Conservation (phyloP, 2,329 filamentous ascomycete genomes). For the Helotiales sp. region DNA sequence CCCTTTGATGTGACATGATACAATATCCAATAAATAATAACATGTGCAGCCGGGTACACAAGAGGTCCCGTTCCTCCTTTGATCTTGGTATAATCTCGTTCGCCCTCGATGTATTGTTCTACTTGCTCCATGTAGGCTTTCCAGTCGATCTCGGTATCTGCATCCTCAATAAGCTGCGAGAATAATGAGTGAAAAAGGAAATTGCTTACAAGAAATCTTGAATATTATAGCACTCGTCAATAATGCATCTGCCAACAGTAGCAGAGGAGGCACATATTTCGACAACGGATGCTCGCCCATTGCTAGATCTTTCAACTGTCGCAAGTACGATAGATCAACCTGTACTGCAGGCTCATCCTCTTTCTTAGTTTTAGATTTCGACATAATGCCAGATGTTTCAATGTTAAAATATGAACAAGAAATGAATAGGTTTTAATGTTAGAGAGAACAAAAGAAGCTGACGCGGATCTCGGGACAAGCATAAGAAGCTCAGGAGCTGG, state of each 20-base stretch:
- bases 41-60: constrained; percentile 92
- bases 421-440: not conserved
- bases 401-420: not conserved
- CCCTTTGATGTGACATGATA: constrained; percentile 78
- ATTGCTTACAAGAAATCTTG: constrained; percentile 31
- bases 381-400: not conserved
- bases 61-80: constrained; percentile 87
- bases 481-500: not conserved
- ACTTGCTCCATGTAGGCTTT: constrained; percentile 95
- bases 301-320: constrained; percentile 27
- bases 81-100: constrained; percentile 85
- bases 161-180: not conserved
- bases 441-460: not conserved
- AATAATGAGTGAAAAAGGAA: not conserved
- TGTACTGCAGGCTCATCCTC: constrained; percentile 8
- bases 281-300: constrained; percentile 31
- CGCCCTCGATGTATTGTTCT: constrained; percentile 73
- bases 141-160: constrained; percentile 99
- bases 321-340: constrained; percentile 16
- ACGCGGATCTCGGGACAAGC: constrained; percentile 1
- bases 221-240: constrained; percentile 32
- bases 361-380: constrained; percentile 6
- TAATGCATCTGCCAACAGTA: constrained; percentile 32
- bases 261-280: constrained; percentile 25
- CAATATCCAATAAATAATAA: constrained; percentile 83